Base-by-base conservation (phyloP, 2,329 filamentous ascomycete genomes). In the Apiospora hydei region DNA sequence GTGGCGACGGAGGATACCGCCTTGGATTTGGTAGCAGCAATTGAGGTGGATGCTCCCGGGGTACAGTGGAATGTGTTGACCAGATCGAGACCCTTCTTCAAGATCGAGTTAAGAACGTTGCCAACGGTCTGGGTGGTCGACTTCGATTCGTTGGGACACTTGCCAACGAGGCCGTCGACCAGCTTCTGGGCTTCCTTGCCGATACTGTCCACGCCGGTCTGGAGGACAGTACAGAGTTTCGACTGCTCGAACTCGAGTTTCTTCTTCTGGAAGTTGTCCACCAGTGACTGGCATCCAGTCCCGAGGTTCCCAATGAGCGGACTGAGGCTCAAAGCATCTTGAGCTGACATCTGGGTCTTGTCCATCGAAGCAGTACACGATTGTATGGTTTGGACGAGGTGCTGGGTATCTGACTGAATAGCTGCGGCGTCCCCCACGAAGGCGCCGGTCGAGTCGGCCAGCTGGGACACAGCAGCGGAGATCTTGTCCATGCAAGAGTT, bases 21-120 rank as follows among this genome's bases (percentile, higher is more conserved):
- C 53, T 64, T 64, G 30, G 53, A 41, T n/a, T 64, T 8, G 30
- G 30, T 64, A 64, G 53, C 30, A 10, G 30, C 53, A 7, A 18
- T 7, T 5, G 53, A 11, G 18, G 53, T 38, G 34, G 57, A 41
- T 41, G 57, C 57, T 11, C 34, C 57, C 34, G 57, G 57, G 21
- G 57, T 21, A 34, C 57, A 64, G 57, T 64, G 57, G 34, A 64
- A 64, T 64, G 57, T 64, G 57, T 64, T 64, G 34, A 64, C 57
- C 30, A 64, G 34, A n/a, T 38, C 34, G 10, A 64, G 57, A 64
- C 57, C 57, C 57, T 64, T 64, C 34, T 64, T 41, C 57, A 64
- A 34, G 57, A 64, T 30, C 34, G 57, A 11, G 34, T 38, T 64
- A 11, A 64, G 34, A 13, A 24, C 57, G n/a, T 64, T 64, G 34